phyloP scores from a whole-genome alignment of 805 yeast genomes.

The Yamadazyma endophytica region DNA sequence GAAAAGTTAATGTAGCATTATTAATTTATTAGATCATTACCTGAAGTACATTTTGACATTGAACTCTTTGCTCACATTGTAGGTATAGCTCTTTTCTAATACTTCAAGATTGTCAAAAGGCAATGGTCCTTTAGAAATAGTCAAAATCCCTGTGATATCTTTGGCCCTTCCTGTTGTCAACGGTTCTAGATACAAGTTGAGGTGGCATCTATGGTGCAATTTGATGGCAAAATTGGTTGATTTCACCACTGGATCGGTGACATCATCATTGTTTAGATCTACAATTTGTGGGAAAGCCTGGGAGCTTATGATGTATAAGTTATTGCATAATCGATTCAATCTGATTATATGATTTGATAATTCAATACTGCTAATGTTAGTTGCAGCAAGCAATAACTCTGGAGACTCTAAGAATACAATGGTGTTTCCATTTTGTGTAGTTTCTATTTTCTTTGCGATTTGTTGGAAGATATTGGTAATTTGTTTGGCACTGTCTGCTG shows the following conservation, averaged over 20 bases:
- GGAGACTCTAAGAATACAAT: constrained; percentile 43
- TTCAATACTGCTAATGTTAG: constrained; percentile 30
- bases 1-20: too few species aligned
- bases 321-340: constrained; percentile 27
- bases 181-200: constrained; percentile 59
- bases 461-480: constrained; percentile 15
- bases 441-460: constrained; percentile 10
- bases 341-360: constrained; percentile 28
- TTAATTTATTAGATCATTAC: too few species aligned
- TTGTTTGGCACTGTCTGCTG: constrained; percentile 13
- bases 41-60: constrained; percentile 42
- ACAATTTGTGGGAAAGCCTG: constrained; percentile 35
- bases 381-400: constrained; percentile 44
- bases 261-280: constrained; percentile 15
- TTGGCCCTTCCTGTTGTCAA: constrained; percentile 76
- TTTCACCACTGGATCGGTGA: constrained; percentile 32
- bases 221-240: constrained; percentile 45
- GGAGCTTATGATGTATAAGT: constrained; percentile 32
- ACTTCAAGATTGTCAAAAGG: constrained; percentile 25
- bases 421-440: constrained; percentile 8
- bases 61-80: constrained; percentile 53
- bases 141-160: constrained; percentile 73
- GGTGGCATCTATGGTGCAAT: constrained; percentile 46
- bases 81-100: constrained; percentile 61
- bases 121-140: constrained; percentile 54